Base-by-base conservation (phyloP, 2,329 filamentous ascomycete genomes). In the Magnaporthales sp. region DNA sequence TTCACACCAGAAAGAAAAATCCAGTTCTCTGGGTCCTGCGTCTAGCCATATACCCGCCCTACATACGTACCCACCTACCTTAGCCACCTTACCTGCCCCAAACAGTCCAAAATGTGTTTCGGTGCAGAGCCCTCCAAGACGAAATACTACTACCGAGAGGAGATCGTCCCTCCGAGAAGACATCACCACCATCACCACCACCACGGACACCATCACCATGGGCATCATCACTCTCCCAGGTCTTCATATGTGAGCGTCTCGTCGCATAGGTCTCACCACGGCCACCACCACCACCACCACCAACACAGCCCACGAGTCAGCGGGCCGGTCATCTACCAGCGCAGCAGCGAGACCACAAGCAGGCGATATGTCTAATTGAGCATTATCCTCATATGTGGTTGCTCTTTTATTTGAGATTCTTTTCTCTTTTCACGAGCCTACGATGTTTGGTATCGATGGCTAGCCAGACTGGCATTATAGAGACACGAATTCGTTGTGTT, bases 81-180 rank as follows among this genome's bases (percentile, higher is more conserved):
- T 51, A 51, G 3, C 38, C 19, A 51, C 19, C 9, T 8, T 10
- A 51, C 38, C 38, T n/a, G 38, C 5, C 38, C 38, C 38, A 51
- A 8, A 13, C 32, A 46, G 6, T 2, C 26, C 73, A 80, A 72
- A 27, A 85, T 86, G 83, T 86, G 83, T 72, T 84, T 85, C 77
- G 73, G 76, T 62, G 69, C 30, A 31, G 64, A 75, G 66, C 76
- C 79, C 67, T 78, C 80, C 66, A 75, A 73, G 31, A 80, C 78
- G 56, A 79, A 79, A 62, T 84, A 86, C 77, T 86, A 86, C 77
- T 84, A 85, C 74, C 80, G 80, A 73, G 81, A 85, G 76, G 83
- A 85, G 70, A 78, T 81, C 69, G 78, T 83, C 62, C 83, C 83
- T 60, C 77, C 79, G 67, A 76, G 81, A 56, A 64, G 46, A 31